Evolutionary conservation across 148 eudicot species (phyloP).

Genomic region (Nepenthes mirabilis): DNA sequence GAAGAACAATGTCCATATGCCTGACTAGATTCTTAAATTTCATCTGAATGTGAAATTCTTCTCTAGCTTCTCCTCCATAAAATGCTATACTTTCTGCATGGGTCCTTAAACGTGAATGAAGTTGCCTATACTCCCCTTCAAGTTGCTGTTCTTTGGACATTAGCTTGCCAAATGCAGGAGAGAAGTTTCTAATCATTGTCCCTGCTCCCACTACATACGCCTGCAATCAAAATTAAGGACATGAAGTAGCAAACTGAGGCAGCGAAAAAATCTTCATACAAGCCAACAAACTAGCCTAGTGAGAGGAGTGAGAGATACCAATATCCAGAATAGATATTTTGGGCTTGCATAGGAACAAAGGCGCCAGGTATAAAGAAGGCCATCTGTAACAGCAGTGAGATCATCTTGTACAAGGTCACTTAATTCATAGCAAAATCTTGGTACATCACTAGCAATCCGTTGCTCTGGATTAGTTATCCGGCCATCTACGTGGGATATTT

Average conservation of each 20-base stretch:
- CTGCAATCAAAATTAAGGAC: conserved; percentile 23
- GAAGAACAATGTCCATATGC: conserved; percentile 78
- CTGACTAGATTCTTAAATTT: conserved; percentile 69
- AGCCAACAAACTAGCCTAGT: background rate
- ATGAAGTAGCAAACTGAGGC: background rate
- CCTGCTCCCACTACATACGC: conserved; percentile 95
- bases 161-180: conserved; percentile 88
- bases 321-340: conserved; percentile 81
- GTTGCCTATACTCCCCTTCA: conserved; percentile 97
- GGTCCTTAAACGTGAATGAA: conserved; percentile 87
- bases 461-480: conserved; percentile 90
- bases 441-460: conserved; percentile 94
- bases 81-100: conserved; percentile 97
- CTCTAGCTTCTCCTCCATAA: conserved; percentile 89
- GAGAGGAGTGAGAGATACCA: conserved; percentile 38
- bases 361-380: conserved; percentile 90
- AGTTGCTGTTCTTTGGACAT: conserved; percentile 93
- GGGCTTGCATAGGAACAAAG: conserved; percentile 99
- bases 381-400: conserved; percentile 90
- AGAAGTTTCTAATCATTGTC: conserved; percentile 73
- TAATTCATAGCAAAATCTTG: conserved; percentile 83
- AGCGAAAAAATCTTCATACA: background rate
- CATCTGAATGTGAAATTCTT: conserved; percentile 80
- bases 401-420: conserved; percentile 97
- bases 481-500: conserved; percentile 88